These are phyloP conservation scores for Cyberlindnera galapagoensis DNA, from an alignment of 805 yeast genomes.

Conservation along the genomic window DNA sequence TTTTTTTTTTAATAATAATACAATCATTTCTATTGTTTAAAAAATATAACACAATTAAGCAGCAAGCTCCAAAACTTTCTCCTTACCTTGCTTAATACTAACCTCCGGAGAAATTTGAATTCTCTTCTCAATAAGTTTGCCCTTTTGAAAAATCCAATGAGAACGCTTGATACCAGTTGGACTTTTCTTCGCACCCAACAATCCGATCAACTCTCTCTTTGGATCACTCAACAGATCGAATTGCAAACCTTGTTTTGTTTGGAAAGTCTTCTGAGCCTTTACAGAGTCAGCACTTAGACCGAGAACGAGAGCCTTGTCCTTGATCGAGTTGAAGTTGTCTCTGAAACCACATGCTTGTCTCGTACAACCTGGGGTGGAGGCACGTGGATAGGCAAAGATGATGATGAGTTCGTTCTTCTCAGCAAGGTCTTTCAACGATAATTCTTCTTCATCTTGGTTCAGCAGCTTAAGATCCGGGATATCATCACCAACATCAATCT, in stretches of 20 bases:
- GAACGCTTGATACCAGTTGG: slow-evolving; percentile 78
- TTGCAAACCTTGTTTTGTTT: slow-evolving; percentile 64
- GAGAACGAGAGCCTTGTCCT: slow-evolving; percentile 51
- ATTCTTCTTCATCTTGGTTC: slow-evolving; percentile 65
- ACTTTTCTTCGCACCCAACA: slow-evolving; percentile 76
- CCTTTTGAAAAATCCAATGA: slow-evolving; percentile 87
- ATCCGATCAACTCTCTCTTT: slow-evolving; percentile 54
- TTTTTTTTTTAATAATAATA: slow-evolving; percentile 11
- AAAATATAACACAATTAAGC: background rate
- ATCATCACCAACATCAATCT: slow-evolving; percentile 48
- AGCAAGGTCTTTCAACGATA: slow-evolving; percentile 40
- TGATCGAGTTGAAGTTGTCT: slow-evolving; percentile 49
- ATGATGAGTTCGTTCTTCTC: slow-evolving; percentile 39
- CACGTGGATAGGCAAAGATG: slow-evolving; percentile 80
- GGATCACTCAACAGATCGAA: slow-evolving; percentile 79
- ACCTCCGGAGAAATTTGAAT: slow-evolving; percentile 43
- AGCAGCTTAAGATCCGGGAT: slow-evolving; percentile 58
- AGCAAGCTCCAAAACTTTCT: slow-evolving; percentile 42
- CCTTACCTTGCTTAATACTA: slow-evolving; percentile 54
- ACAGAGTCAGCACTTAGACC: slow-evolving; percentile 86
- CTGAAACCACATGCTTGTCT: slow-evolving; percentile 90
- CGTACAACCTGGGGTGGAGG: slow-evolving; percentile 95
- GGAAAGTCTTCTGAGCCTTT: slow-evolving; percentile 69
- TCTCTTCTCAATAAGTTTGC: slow-evolving; percentile 44
- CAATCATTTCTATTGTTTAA: background rate